These are phyloP conservation scores for Beauveria asiatica DNA, from an alignment of 2,329 filamentous ascomycete species.

Conservation along the genomic window DNA sequence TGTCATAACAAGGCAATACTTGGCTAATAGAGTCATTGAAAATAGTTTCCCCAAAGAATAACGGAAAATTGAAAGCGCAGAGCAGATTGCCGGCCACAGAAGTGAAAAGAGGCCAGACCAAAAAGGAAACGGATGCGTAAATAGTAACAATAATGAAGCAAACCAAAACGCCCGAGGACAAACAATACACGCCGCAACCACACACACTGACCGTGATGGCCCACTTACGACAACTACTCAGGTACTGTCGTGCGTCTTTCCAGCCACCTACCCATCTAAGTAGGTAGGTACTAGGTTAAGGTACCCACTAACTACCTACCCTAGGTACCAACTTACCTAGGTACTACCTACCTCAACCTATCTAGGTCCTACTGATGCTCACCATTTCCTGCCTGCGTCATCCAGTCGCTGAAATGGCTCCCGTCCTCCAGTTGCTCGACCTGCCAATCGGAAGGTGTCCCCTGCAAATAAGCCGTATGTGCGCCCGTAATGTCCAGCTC, in stretches of 20 bases:
- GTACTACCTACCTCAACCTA: no score
- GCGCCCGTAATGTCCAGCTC: slow-evolving; percentile 13
- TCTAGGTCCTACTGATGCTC: slow-evolving; percentile 7
- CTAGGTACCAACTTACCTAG: no score
- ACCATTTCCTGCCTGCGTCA: slow-evolving; percentile 21
- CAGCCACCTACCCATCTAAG: no score
- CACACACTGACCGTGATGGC: not conserved
- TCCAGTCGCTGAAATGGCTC: slow-evolving; percentile 25
- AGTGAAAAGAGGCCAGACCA: not conserved
- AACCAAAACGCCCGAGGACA: slow-evolving; percentile 1
- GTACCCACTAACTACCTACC: no score
- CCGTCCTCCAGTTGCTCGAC: slow-evolving; percentile 25
- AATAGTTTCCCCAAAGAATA: not conserved
- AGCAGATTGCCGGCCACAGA: not conserved
- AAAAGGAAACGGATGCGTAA: not conserved
- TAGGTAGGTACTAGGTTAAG: no score
- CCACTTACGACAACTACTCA: not conserved
- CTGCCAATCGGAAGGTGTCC: slow-evolving; percentile 27
- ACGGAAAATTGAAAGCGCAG: not conserved
- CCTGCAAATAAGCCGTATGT: slow-evolving; percentile 24
- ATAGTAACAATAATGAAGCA: not conserved
- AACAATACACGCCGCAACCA: slow-evolving; percentile 1
- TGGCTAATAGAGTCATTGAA: not conserved
- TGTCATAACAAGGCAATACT: no score
- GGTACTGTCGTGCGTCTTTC: no score